These are phyloP conservation scores for Trichophyton verrucosum DNA, from an alignment of 2,329 filamentous ascomycete genomes.

Conservation along the genomic window DNA sequence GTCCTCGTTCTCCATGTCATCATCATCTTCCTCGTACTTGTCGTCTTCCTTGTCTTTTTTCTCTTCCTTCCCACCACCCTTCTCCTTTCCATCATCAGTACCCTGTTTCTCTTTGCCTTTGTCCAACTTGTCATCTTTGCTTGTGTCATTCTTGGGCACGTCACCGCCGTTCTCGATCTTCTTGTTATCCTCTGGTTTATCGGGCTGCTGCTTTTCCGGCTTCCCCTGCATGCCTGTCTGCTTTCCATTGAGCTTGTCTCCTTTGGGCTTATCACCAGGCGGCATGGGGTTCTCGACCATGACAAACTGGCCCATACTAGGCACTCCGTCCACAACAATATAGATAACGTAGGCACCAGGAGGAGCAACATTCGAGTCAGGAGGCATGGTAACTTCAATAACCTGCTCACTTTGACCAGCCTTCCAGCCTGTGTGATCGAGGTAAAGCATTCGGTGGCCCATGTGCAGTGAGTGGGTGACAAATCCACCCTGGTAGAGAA, in stretches of 20 bases:
- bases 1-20: neutral
- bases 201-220: neutral
- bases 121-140: neutral
- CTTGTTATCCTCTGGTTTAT: neutral
- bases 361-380: slow-evolving; percentile 43
- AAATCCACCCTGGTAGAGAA: slow-evolving; percentile 48
- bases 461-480: slow-evolving; percentile 51
- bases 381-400: slow-evolving; percentile 43
- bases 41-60: neutral
- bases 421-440: slow-evolving; percentile 40
- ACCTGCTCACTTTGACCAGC: slow-evolving; percentile 30
- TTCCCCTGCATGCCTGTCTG: neutral
- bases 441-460: slow-evolving; percentile 46
- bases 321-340: slow-evolving; percentile 44
- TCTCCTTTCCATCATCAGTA: neutral
- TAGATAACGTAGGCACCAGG: slow-evolving; percentile 51
- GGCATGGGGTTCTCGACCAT: slow-evolving; percentile 12
- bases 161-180: neutral
- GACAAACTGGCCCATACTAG: slow-evolving; percentile 42
- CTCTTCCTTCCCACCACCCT: neutral
- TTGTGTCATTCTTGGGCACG: neutral
- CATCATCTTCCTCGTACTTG: neutral
- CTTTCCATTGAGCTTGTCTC: neutral
- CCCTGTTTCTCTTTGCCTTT: neutral
- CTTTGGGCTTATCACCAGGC: neutral